These are phyloP conservation scores for Moniliophthora roreri DNA, from an alignment of 1,284 basidiomycete genomes.

Conservation along the genomic window DNA sequence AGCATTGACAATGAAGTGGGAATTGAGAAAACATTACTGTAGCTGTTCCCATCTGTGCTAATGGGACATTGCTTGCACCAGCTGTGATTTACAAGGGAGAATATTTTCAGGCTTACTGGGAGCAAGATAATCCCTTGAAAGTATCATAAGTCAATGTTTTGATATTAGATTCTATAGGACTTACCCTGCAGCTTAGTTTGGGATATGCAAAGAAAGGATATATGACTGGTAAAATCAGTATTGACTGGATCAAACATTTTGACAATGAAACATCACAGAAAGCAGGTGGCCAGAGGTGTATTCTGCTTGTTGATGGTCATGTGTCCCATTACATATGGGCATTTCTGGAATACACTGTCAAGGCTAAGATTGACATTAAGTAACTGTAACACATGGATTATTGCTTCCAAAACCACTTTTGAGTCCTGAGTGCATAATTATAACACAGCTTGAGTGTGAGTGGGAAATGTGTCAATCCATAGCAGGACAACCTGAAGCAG, in stretches of 20 bases:
- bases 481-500: no score
- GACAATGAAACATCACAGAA: constrained; percentile 32
- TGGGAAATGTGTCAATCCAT: no score
- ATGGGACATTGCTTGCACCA: constrained; percentile 26
- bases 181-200: constrained; percentile 23
- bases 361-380: constrained; percentile 26
- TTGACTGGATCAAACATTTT: constrained; percentile 37
- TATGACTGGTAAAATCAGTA: constrained; percentile 32
- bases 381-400: no score
- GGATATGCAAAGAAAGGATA: constrained; percentile 38
- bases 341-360: constrained; percentile 35
- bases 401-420: no score
- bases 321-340: constrained; percentile 37
- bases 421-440: no score
- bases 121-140: constrained; percentile 35
- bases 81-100: constrained; percentile 27
- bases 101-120: constrained; percentile 19
- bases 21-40: constrained; percentile 34
- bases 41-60: constrained; percentile 33
- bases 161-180: constrained; percentile 4
- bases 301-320: constrained; percentile 44
- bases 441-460: no score
- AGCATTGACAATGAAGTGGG: constrained; percentile 26
- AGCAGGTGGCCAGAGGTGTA: constrained; percentile 23
- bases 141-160: constrained; percentile 29